Percentiles rank a stretch among this genome's conserved stretches.
phyloP scores from a whole-genome alignment of 345 rosid genomes.

The Rhodamnia rubescens region DNA sequence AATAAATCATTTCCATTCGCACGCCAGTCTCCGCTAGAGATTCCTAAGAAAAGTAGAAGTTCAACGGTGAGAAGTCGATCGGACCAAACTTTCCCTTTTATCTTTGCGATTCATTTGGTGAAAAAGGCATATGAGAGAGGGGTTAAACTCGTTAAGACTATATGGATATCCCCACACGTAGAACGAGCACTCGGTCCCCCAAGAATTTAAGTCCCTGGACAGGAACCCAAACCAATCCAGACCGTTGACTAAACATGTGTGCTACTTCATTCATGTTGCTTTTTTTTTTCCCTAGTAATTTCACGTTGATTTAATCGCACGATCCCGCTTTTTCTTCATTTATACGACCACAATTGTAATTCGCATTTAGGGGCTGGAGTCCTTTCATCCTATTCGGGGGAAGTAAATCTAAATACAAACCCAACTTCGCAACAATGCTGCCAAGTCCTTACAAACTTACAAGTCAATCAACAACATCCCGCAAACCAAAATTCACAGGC shows the following conservation, averaged over 20 bases:
- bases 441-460: too few relatives aligned
- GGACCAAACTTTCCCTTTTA: background rate
- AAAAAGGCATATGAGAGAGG: background rate
- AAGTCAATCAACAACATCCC: too few relatives aligned
- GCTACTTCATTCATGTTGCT: too few relatives aligned
- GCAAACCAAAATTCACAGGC: background rate
- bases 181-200: background rate
- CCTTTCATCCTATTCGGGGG: background rate
- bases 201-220: too few relatives aligned
- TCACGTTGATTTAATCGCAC: too few relatives aligned
- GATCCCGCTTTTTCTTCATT: too few relatives aligned
- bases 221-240: too few relatives aligned
- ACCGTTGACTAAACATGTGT: too few relatives aligned
- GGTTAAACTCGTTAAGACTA: background rate
- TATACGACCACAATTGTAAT: background rate
- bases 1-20: background rate
- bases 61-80: background rate
- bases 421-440: background rate
- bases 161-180: background rate
- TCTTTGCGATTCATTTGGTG: background rate
- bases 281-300: background rate
- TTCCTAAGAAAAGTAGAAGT: background rate
- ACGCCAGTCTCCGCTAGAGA: background rate
- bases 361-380: background rate
- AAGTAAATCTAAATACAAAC: background rate